Base-by-base conservation (phyloP, 1,284 basidiomycete genomes). In the Tilletia caries region DNA sequence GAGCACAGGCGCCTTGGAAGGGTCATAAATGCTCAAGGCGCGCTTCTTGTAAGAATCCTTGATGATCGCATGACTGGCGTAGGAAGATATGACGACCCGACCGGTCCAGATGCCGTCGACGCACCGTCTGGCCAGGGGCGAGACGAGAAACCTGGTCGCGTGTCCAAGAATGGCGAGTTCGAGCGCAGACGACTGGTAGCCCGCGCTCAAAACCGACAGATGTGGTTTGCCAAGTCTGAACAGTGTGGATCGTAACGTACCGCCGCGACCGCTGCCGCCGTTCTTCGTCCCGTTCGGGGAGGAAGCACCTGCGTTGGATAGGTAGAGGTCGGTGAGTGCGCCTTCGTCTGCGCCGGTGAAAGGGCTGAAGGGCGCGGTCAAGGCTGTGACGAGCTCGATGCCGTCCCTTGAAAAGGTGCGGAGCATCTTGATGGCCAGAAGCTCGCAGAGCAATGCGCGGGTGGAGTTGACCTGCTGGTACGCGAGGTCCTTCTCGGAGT, bases 21-120 rank as follows among this genome's bases (percentile, higher is more conserved):
- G 94, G 80, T 97, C 93, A 83, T 96, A 96, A 78, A 95, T 91
- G 83, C 94, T 92, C 44, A 96, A 89, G 1, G 94, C 93, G 41
- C 89, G 92, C 66, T 90, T 88, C 85, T 96, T 96, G 85, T 96
- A 97, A 46, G 91, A 94, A 91, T 95, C 79, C 60, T 73, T 72
- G 32, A 78, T 66, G 60, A 80, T 75, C 46, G 79, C 77, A 64
- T 80, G 79, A 10, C 70, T 71, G 3, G 77, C 74, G 41, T 76
- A 70, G 54, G 73, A 67, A 1, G 74, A 75, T 0, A 80, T 60
- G 8, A 80, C 79, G 2, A 80, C 77, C 29, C 73, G 75, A 33
- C 79, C 79, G 33, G 71, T 50, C 76, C 76, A 80, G 64, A 80
- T 80, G 13, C 76, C 75, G 66, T 78, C 75, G 68, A 81, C 77